A percentile compares a stretch with the other conserved stretches of the same genome.
Conservation (phyloP, 495 filamentous ascomycete genomes). For the Astrocystis sublimbata region DNA sequence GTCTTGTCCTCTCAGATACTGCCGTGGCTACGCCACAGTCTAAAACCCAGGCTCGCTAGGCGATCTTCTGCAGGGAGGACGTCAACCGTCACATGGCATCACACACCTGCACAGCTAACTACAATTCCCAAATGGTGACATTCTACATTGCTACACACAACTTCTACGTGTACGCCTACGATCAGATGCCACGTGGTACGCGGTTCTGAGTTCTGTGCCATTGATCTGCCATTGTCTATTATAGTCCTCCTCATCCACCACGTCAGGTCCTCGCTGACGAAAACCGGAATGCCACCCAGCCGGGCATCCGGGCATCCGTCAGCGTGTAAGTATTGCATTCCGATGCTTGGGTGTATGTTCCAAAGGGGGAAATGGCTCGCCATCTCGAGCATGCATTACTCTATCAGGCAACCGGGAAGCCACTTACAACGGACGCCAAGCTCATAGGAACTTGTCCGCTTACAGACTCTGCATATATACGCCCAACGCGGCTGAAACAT, state of each 20-base stretch:
- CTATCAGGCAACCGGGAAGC: background rate
- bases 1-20: background rate
- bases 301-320: background rate
- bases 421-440: background rate
- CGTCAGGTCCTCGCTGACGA: background rate
- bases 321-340: background rate
- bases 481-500: background rate
- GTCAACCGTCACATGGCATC: constrained; percentile 1
- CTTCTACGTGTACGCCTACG: background rate
- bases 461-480: no score
- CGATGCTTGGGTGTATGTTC: no score
- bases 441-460: background rate
- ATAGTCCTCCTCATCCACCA: background rate
- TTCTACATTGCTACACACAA: no score
- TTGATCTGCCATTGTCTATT: background rate
- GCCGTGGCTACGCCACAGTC: background rate
- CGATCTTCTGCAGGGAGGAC: background rate
- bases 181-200: background rate
- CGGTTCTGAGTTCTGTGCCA: background rate
- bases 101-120: no score
- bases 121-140: no score
- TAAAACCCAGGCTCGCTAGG: no score
- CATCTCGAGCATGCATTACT: no score
- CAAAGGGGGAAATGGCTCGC: no score
- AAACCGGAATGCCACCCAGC: background rate